phyloP scores from a whole-genome alignment of 441 rosid genomes.

The Kokia cookei region DNA sequence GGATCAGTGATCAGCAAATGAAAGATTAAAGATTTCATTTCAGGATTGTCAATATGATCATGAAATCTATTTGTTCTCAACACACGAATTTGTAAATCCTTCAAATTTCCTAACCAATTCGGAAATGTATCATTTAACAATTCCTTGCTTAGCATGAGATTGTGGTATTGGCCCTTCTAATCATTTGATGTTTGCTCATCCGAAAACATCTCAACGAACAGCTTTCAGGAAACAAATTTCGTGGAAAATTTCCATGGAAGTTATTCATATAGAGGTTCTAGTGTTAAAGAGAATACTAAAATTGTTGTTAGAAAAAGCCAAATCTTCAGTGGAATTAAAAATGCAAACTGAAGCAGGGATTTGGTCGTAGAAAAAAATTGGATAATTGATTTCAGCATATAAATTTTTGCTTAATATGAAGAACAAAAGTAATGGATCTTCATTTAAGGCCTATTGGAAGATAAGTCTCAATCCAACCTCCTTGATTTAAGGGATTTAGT shows the following conservation, averaged over 20 bases:
- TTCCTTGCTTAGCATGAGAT: background rate
- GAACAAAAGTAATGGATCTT: too few species aligned
- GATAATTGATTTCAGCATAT: too few species aligned
- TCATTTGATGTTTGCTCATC: background rate
- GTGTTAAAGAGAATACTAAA: background rate
- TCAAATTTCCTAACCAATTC: background rate
- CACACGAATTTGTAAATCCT: background rate
- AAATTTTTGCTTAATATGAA: too few species aligned
- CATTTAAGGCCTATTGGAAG: too few species aligned
- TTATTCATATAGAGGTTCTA: constrained; percentile 10
- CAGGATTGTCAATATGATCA: background rate
- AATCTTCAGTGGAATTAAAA: too few species aligned
- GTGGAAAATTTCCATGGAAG: constrained; percentile 5
- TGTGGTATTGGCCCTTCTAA: constrained; percentile 2
- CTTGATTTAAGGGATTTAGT: too few species aligned
- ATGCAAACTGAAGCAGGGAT: too few species aligned
- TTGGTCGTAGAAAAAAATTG: background rate
- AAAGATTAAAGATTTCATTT: background rate
- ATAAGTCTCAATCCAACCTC: too few species aligned
- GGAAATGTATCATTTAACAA: constrained; percentile 18
- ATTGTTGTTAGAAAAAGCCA: background rate
- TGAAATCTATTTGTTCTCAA: background rate
- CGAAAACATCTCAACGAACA: background rate
- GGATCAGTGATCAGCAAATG: background rate
- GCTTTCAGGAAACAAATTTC: background rate